phyloP scores from a whole-genome alignment of 2,329 filamentous ascomycete genomes.

The Lecanicillium sp. region DNA sequence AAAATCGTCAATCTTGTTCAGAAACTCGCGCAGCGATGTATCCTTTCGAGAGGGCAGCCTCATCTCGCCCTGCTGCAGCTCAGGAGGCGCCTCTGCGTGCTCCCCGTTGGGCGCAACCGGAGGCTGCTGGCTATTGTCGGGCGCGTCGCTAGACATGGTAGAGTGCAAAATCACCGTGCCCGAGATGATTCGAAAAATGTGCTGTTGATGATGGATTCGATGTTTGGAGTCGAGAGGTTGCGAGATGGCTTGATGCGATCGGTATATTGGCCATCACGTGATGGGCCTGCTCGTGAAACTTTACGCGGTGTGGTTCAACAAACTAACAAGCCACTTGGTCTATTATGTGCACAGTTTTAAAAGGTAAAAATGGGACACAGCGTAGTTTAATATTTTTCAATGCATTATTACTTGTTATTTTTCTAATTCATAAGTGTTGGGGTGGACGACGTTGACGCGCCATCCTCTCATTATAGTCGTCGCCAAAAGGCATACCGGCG shows the following conservation, averaged over 20 bases:
- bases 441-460: constrained; percentile 2
- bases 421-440: constrained; percentile 6
- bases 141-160: constrained; percentile 27
- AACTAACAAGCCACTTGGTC: no score
- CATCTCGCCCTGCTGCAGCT: constrained; percentile 45
- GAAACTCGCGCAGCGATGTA: constrained; percentile 81
- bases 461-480: not conserved
- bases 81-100: constrained; percentile 15
- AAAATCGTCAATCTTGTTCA: constrained; percentile 96
- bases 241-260: not conserved
- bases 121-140: constrained; percentile 23
- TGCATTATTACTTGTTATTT: constrained; percentile 1
- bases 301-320: not conserved
- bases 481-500: constrained; percentile 1
- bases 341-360: no score
- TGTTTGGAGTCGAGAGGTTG: constrained; percentile 12
- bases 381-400: not conserved
- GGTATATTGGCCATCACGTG: constrained; percentile 2
- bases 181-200: not conserved
- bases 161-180: not conserved
- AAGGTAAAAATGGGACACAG: no score
- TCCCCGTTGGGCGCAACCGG: constrained; percentile 19
- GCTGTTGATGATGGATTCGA: not conserved
- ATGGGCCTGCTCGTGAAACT: not conserved
- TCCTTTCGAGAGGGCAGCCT: constrained; percentile 79